Evolutionary conservation across 2,329 filamentous ascomycete species (phyloP), one percentile per base, ranked within the genome.

Genomic region (Pseudohalonectria lignicola): DNA sequence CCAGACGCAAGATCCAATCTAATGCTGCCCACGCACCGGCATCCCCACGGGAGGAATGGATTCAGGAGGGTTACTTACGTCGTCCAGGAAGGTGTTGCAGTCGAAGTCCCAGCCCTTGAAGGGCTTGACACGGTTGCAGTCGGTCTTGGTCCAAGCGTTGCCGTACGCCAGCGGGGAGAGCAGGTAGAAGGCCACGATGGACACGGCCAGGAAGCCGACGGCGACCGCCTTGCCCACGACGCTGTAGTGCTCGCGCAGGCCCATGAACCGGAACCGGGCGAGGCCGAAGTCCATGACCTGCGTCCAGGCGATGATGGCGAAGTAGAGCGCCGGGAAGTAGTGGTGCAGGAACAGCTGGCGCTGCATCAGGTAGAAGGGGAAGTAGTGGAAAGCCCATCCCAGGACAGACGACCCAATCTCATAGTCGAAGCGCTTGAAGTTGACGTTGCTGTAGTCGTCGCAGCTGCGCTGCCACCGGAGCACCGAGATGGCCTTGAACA

Each of bases 341-440:
- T 98, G 92, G 61, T 98, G 92, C 44, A 98, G 70, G 73, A 98
- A 98, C 26, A 98, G 79, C 63, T 98, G 92, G 50, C 92, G 87
- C 56, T 92, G 79, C 92, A 98, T 96, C 41, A 98, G 74, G 67
- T 79, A 98, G 68, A 98, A 98, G 10, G 92, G 92, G 70, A 98
- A 96, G 68, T 95, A 98, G 63, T 98, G 92, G 60, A 98, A 82
- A 34, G 85, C 86, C 92, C 92, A 98, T 48, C 84, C 92, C 8
- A 98, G 74, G 23, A 95, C 82, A 15, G 79, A 86, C 38, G 79
- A 86, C 44, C 92, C 92, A 42, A 96, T 77, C 62, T 98, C 92
- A 55, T 95, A 96, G 62, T 96, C 92, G 59, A 96, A 98, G 40
- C 92, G 86, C 67, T 94, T 94, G 71, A 96, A 94, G 29, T 74